phyloP scores from a whole-genome alignment of 345 rosid species.

The Rhodamnia rubescens region DNA sequence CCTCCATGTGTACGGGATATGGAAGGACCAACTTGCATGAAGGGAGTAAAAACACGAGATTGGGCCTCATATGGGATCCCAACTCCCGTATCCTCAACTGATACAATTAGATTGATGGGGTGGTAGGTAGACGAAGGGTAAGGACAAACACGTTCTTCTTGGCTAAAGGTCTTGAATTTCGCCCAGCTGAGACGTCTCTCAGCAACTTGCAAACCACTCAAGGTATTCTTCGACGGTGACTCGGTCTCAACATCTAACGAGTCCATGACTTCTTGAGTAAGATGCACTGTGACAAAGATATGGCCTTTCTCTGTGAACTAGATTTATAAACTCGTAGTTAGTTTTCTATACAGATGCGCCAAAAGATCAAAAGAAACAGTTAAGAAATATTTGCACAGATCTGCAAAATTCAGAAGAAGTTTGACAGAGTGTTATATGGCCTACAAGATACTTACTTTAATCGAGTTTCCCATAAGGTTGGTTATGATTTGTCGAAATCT shows the following conservation, averaged over 20 bases:
- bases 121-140: constrained; percentile 20
- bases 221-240: constrained; percentile 35
- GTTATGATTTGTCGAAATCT: constrained; percentile 91
- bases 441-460: constrained; percentile 52
- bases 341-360: background rate
- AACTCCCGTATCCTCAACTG: constrained; percentile 92
- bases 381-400: background rate
- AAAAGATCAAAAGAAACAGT: background rate
- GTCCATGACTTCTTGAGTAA: constrained; percentile 67
- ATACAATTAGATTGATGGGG: constrained; percentile 53
- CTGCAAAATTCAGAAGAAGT: background rate
- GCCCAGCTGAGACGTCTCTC: constrained; percentile 71
- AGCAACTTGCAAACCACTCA: constrained; percentile 80
- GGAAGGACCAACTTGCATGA: constrained; percentile 92
- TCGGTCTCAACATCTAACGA: constrained; percentile 38
- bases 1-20: constrained; percentile 86
- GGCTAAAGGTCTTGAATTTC: constrained; percentile 46
- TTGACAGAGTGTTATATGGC: background rate
- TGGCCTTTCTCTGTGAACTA: constrained; percentile 96
- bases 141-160: constrained; percentile 21
- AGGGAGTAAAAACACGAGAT: constrained; percentile 80
- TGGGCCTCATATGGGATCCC: constrained; percentile 94
- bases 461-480: constrained; percentile 93
- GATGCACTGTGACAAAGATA: constrained; percentile 74
- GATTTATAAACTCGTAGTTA: constrained; percentile 2